Conservation (phyloP, 371 early-diverging fungal genomes). For the Circinella umbellata region DNA sequence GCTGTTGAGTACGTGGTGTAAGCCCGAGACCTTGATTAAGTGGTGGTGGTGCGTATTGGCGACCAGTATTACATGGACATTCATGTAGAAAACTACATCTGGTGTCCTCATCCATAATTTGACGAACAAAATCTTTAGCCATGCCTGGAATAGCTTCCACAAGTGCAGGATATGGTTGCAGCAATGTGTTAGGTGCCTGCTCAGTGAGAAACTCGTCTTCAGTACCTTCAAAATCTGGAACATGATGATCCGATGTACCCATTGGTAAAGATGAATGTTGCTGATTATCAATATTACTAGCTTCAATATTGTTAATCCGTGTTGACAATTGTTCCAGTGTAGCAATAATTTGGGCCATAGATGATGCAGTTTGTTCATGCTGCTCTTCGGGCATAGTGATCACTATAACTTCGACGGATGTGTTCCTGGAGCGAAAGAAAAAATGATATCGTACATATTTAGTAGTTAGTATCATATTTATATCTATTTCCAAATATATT, state of each 20-base stretch:
- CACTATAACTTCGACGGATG: not conserved
- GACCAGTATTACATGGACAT: not conserved
- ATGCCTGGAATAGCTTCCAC: slow-evolving; percentile 9
- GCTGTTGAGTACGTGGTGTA: not conserved
- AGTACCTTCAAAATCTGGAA: not conserved
- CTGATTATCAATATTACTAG: no score
- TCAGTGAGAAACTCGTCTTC: not conserved
- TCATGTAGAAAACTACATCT: slow-evolving; percentile 8
- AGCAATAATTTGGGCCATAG: not conserved
- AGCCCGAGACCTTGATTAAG: not conserved
- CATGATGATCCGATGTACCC: not conserved
- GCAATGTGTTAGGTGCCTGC: not conserved
- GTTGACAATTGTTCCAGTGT: not conserved
- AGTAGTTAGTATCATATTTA: no score
- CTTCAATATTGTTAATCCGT: not conserved
- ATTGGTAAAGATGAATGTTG: not conserved
- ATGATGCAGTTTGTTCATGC: not conserved
- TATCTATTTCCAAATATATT: no score
- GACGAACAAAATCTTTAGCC: slow-evolving; percentile 2
- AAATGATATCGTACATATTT: not conserved
- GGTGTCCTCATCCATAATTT: not conserved
- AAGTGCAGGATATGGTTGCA: slow-evolving; percentile 7
- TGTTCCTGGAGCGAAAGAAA: slow-evolving; percentile 1
- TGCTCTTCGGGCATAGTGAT: not conserved
- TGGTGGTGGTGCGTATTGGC: not conserved